phyloP scores from a whole-genome alignment of 306 rosid species.

The Cajanus cajan region DNA sequence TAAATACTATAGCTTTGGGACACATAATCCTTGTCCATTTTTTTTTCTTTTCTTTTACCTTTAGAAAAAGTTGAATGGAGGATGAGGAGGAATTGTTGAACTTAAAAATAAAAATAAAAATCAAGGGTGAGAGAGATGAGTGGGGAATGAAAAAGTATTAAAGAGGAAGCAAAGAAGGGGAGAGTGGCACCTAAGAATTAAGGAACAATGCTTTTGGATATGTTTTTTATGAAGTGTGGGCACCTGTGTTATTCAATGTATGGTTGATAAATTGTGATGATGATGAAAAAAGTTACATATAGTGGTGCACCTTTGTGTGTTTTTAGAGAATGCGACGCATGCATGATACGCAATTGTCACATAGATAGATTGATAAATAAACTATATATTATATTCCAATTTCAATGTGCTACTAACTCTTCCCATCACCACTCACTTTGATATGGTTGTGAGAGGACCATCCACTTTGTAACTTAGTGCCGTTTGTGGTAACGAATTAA shows the following conservation, averaged over 20 bases:
- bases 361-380: neutral
- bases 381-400: constrained; percentile 13
- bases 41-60: constrained; percentile 23
- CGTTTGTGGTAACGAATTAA: constrained; percentile 14
- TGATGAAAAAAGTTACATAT: neutral
- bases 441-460: constrained; percentile 28
- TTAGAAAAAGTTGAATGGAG: constrained; percentile 44
- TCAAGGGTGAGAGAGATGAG: neutral
- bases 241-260: constrained; percentile 27
- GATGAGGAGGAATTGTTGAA: constrained; percentile 43
- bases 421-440: constrained; percentile 31
- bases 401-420: constrained; percentile 22
- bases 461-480: constrained; percentile 27
- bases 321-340: constrained; percentile 32
- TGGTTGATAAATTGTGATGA: constrained; percentile 35
- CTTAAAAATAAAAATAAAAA: neutral
- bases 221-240: constrained; percentile 27
- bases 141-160: constrained; percentile 28
- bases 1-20: constrained; percentile 27
- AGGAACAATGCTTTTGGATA: constrained; percentile 54
- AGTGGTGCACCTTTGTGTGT: constrained; percentile 36
- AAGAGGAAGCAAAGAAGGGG: constrained; percentile 25
- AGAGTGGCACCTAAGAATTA: constrained; percentile 34
- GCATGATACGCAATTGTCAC: constrained; percentile 28
- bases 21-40: constrained; percentile 24